Conservation (phyloP, 345 rosid species). For the Theobroma cacao region DNA sequence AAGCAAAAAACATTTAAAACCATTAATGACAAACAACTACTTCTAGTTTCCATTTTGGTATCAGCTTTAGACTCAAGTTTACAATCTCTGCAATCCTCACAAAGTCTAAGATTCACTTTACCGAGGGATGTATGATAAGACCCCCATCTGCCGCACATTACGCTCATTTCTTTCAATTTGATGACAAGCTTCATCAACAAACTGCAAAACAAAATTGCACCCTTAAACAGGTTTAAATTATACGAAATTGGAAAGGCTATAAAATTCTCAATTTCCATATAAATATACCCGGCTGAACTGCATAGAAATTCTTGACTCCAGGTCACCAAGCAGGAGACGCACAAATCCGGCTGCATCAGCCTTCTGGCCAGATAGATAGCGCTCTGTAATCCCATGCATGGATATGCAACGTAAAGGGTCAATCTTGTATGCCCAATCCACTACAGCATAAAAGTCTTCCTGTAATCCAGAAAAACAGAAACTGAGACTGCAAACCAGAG, state of each 20-base stretch:
- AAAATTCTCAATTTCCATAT: conserved; percentile 11
- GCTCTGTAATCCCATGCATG: conserved; percentile 97
- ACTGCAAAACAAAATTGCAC: conserved; percentile 45
- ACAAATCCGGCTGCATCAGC: conserved; percentile 99
- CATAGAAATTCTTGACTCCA: conserved; percentile 89
- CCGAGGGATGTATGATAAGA: conserved; percentile 93
- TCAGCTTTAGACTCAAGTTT: not conserved
- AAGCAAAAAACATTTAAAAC: not conserved
- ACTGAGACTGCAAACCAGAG: not conserved
- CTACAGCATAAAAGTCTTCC: conserved; percentile 99
- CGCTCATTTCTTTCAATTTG: conserved; percentile 95
- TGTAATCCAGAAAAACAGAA: conserved; percentile 31
- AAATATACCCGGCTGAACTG: conserved; percentile 83
- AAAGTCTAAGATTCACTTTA: conserved; percentile 26
- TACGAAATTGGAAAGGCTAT: conserved; percentile 1
- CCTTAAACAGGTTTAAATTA: conserved; percentile 19
- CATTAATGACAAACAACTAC: not conserved
- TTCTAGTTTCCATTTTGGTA: not conserved
- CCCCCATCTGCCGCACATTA: conserved; percentile 83
- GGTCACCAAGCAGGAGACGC: conserved; percentile 92
- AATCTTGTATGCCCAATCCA: conserved; percentile 99
- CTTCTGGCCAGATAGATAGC: conserved; percentile 96
- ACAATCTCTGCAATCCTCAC: not conserved
- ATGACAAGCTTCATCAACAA: conserved; percentile 97
- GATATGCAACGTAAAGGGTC: conserved; percentile 98